A percentile compares a stretch with the other conserved stretches of the same genome.
phyloP scores from a whole-genome alignment of 305 asterid genomes.

The Solanum hybrid region DNA sequence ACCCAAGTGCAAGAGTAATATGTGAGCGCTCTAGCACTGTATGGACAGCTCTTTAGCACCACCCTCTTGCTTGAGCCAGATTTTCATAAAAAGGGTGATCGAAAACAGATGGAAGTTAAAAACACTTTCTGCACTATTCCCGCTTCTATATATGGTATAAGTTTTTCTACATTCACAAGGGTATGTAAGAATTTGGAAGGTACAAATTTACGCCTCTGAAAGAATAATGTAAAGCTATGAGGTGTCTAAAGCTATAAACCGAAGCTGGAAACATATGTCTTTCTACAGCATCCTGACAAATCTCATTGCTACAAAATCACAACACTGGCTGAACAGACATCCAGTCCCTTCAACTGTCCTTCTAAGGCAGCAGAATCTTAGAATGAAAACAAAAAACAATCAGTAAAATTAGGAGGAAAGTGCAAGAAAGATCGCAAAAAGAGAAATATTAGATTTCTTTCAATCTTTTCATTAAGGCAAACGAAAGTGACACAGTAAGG shows the following conservation, averaged over 20 bases:
- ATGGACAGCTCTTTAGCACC: background rate
- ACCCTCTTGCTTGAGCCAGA: background rate
- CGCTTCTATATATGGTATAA: background rate
- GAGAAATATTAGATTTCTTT: background rate
- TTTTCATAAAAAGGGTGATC: background rate
- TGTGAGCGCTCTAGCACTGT: background rate
- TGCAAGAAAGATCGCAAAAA: background rate
- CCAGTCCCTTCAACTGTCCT: conserved; percentile 5
- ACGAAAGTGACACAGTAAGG: background rate
- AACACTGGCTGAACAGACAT: conserved; percentile 20
- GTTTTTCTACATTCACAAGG: conserved; percentile 12
- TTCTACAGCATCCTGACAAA: conserved; percentile 17
- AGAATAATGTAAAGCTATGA: conserved; percentile 9
- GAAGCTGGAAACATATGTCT: conserved; percentile 14
- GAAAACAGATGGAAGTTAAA: background rate
- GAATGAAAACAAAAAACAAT: background rate
- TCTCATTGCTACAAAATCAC: conserved; percentile 24
- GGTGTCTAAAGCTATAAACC: conserved; percentile 7
- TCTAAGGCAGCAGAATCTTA: conserved; percentile 6
- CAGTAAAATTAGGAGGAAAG: background rate
- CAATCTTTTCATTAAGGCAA: background rate
- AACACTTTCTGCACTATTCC: background rate
- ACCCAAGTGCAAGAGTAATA: background rate
- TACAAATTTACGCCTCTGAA: conserved; percentile 6
- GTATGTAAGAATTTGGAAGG: conserved; percentile 2